Evolutionary conservation across 768 basidiomycete species (phyloP).

Genomic region (Mycena filopes): DNA sequence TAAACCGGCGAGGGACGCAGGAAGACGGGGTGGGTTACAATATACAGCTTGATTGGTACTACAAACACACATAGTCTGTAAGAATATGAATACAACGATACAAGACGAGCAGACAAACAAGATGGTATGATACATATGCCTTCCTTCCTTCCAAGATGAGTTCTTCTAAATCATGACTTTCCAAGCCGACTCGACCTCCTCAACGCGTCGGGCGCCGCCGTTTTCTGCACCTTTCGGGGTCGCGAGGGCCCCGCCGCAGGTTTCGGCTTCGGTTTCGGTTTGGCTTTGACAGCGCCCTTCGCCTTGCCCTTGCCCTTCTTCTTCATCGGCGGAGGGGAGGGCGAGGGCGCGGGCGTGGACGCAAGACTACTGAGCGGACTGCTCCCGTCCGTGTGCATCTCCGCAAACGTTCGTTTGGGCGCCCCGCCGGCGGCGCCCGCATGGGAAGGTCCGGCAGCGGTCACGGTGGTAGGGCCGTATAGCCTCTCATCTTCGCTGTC

Average conservation of each 20-base stretch:
- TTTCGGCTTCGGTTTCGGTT: conserved; percentile 1
- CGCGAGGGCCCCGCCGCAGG: not conserved
- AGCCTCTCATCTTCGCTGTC: not conserved
- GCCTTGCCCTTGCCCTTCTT: conserved; percentile 6
- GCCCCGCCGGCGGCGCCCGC: not conserved
- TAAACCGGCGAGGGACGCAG: too few relatives aligned
- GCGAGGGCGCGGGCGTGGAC: not conserved
- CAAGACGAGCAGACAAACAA: not conserved
- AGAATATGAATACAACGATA: not conserved
- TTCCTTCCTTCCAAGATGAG: conserved; percentile 10
- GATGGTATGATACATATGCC: conserved; percentile 21
- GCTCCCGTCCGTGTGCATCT: conserved; percentile 9
- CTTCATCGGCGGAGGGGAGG: conserved; percentile 10
- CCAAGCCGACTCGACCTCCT: conserved; percentile 15
- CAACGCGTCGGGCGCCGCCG: not conserved
- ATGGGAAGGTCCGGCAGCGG: not conserved
- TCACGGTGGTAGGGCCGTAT: not conserved
- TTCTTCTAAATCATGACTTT: conserved; percentile 1
- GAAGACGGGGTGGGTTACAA: too few relatives aligned
- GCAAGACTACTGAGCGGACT: conserved; percentile 15
- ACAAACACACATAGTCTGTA: not conserved
- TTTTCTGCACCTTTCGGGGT: conserved; percentile 16
- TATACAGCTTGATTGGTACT: too few relatives aligned
- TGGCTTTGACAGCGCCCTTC: not conserved
- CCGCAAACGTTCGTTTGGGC: conserved; percentile 14